Conservation (phyloP, 495 filamentous ascomycete species). For the Penicillium turbatum region DNA sequence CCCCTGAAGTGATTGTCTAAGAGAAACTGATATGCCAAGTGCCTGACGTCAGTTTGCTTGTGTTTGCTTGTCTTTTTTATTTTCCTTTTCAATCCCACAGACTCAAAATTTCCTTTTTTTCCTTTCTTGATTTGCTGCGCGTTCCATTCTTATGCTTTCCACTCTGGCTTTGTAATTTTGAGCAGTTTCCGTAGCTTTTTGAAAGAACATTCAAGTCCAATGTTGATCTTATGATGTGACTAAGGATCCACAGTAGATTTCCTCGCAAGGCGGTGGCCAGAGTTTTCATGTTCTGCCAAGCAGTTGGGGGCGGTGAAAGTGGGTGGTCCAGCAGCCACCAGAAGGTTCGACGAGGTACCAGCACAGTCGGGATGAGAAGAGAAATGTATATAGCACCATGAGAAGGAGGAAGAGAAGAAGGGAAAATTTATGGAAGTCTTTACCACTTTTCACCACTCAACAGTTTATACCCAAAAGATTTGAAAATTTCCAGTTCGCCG, state of each 20-base stretch:
- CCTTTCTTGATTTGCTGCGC: not conserved
- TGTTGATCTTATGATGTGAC: not conserved
- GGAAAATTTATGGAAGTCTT: not conserved
- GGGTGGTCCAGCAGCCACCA: constrained; percentile 33
- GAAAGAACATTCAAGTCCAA: not conserved
- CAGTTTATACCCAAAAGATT: constrained; percentile 3
- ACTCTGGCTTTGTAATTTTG: not conserved
- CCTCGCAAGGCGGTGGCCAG: constrained; percentile 16
- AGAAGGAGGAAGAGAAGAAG: not conserved
- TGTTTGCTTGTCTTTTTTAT: constrained; percentile 7
- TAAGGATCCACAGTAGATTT: not conserved
- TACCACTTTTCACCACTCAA: not conserved
- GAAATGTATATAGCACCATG: constrained; percentile 18
- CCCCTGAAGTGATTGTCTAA: constrained; percentile 4
- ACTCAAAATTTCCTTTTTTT: not conserved
- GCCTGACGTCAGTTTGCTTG: constrained; percentile 13
- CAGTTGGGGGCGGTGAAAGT: constrained; percentile 28
- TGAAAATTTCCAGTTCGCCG: not conserved
- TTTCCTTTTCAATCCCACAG: not conserved
- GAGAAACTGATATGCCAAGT: not conserved
- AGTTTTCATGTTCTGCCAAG: constrained; percentile 24
- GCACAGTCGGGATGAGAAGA: constrained; percentile 12
- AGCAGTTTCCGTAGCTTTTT: not conserved
- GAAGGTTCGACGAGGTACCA: constrained; percentile 37
- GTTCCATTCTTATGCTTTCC: not conserved